These are phyloP conservation scores for Suhomyces kunorum DNA, from an alignment of 1,139 yeast species.

Conservation along the genomic window DNA sequence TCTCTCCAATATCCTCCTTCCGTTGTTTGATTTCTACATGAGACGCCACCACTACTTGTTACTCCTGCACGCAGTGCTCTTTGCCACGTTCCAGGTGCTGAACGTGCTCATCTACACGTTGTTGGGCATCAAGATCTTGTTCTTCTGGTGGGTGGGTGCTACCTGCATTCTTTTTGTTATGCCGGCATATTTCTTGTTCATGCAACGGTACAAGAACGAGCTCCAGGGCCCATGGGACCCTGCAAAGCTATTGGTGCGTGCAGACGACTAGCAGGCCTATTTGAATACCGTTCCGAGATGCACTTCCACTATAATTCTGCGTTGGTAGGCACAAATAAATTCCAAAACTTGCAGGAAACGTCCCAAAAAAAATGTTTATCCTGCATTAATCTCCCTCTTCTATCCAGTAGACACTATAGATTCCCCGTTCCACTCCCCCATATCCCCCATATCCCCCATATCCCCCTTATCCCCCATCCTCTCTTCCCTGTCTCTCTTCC, in stretches of 20 bases:
- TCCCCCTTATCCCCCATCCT: background rate
- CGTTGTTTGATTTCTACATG: conserved; percentile 65
- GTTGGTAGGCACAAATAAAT: no score
- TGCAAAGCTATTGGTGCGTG: conserved; percentile 56
- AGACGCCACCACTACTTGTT: conserved; percentile 33
- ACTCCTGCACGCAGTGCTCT: conserved; percentile 37
- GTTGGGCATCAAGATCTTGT: conserved; percentile 42
- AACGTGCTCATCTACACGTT: conserved; percentile 28
- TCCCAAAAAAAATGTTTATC: no score
- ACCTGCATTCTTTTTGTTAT: conserved; percentile 53
- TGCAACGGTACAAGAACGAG: conserved; percentile 84
- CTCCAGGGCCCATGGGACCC: conserved; percentile 95
- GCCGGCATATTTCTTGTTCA: conserved; percentile 67
- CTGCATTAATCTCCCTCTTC: no score
- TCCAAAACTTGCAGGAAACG: no score
- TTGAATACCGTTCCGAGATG: background rate
- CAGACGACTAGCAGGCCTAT: background rate
- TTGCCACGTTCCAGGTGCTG: conserved; percentile 25
- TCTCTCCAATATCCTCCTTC: conserved; percentile 70
- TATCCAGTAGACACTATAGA: no score
- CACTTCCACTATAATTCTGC: no score
- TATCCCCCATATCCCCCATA: no score
- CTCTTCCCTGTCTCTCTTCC: background rate
- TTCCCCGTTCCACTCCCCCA: background rate
- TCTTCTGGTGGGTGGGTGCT: conserved; percentile 53